Evolutionary conservation across 148 eudicot species (phyloP), one percentile per base, ranked within the genome.

Genomic region (Agrostemma githago): DNA sequence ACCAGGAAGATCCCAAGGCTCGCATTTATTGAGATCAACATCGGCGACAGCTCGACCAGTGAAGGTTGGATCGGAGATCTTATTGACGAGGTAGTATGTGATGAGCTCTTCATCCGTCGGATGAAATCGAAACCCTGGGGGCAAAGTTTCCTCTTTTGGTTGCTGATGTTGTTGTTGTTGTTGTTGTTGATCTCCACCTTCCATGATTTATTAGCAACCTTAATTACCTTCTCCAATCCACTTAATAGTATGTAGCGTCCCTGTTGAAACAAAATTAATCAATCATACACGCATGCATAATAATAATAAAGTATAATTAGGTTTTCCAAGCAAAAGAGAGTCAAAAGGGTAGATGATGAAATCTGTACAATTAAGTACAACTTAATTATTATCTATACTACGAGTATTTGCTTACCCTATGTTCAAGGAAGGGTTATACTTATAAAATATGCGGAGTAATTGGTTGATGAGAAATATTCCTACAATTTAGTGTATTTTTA

Each of bases 1-100:
- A 90, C 96, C 91, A 82, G 96, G 96, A 84, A 91, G 96, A 87
- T 91, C 96, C 96, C 96, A 91, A 0, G 96, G 96, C 83, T 91
- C 96, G 43, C 85, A 89, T 64, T 91, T 91, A 84, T 91, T 91
- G 57, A 91, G 93, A 81, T 91, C 96, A 72, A 89, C 96, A 75
- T 89, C 96, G 19, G 81, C 86, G 20, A 89, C 78, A 4, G 96
- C 96, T 65, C 88, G 84, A 9, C 87, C 87, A 2, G 88, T 81
- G 64, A 89, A 91, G 39, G 8, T 83, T 8, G 89, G 72, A 72
- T 91, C 96, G 0, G 96, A 83, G 44, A 91, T 89, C 86, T 91
- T 91, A 71, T 85, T 91, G 11, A 86, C 76, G 8, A 91, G 84
- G 72, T 91, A 91, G 77, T 73, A 91, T 26, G 89, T 89, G 66